Percentiles rank a stretch among this genome's conserved stretches.
phyloP scores from a whole-genome alignment of 257 asterid genomes.

The Orobanche coerulescens region DNA sequence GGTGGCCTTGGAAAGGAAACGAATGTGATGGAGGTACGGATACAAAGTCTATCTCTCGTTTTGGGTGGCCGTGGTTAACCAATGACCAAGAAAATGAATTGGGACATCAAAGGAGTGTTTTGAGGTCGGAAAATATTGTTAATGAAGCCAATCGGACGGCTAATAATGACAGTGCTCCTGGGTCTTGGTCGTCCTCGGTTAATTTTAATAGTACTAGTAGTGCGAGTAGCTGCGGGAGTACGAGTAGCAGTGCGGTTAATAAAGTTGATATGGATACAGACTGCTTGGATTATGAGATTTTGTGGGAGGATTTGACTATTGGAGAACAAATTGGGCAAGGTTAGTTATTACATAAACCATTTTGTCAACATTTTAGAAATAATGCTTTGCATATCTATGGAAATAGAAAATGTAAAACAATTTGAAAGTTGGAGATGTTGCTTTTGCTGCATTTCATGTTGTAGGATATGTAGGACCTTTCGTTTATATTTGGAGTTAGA shows the following conservation, averaged over 20 bases:
- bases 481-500: background rate
- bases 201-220: slow-evolving; percentile 81
- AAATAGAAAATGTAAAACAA: background rate
- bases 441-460: background rate
- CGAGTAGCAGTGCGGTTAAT: slow-evolving; percentile 63
- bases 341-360: slow-evolving; percentile 17
- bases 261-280: slow-evolving; percentile 65
- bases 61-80: slow-evolving; percentile 73
- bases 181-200: slow-evolving; percentile 70
- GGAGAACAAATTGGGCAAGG: slow-evolving; percentile 98
- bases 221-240: slow-evolving; percentile 80
- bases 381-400: background rate
- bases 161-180: slow-evolving; percentile 56
- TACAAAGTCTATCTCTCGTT: slow-evolving; percentile 47
- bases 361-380: background rate
- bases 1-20: slow-evolving; percentile 86
- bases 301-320: slow-evolving; percentile 91
- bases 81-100: slow-evolving; percentile 52
- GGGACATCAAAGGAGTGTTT: slow-evolving; percentile 34
- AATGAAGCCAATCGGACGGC: slow-evolving; percentile 33
- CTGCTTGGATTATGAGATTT: slow-evolving; percentile 70
- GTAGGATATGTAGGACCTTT: background rate
- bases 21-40: slow-evolving; percentile 51
- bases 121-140: slow-evolving; percentile 41
- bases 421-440: background rate